A percentile compares a stretch with the other conserved stretches of the same genome.
Evolutionary conservation across 2,329 filamentous ascomycete species (phyloP).

Genomic region (Trichoderma brevicompactum): DNA sequence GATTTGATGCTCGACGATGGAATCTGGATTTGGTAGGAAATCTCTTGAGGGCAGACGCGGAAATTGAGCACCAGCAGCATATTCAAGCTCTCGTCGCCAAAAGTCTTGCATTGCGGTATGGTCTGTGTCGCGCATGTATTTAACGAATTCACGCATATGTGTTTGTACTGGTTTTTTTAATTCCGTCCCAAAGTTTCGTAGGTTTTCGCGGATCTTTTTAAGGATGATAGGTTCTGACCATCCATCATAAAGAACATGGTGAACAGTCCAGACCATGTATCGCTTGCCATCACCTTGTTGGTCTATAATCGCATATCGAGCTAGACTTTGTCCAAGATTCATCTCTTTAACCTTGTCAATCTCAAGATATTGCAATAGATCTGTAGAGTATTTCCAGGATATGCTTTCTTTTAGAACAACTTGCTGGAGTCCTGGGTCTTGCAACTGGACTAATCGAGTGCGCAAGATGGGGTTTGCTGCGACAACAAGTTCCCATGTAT

Average conservation of each 20-base stretch:
- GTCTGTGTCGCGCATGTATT: slow-evolving; percentile 26
- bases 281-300: not conserved
- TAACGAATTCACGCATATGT: slow-evolving; percentile 25
- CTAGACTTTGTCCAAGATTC: slow-evolving; percentile 3
- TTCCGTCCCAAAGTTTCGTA: slow-evolving; percentile 6
- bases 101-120: slow-evolving; percentile 38
- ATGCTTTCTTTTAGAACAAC: slow-evolving; percentile 29
- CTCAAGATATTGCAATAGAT: not conserved
- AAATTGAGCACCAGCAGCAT: not conserved
- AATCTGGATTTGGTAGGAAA: not conserved
- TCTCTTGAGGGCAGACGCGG: slow-evolving; percentile 1
- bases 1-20: not conserved
- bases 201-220: slow-evolving; percentile 35
- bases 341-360: not conserved
- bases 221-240: slow-evolving; percentile 39
- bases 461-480: slow-evolving; percentile 41
- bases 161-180: not conserved
- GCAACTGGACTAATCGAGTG: slow-evolving; percentile 39
- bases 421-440: slow-evolving; percentile 22
- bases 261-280: slow-evolving; percentile 43
- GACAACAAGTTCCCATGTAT: slow-evolving; percentile 39
- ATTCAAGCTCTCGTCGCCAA: slow-evolving; percentile 9
- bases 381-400: slow-evolving; percentile 29
- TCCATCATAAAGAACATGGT: slow-evolving; percentile 48
- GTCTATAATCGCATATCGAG: not conserved